Percentiles rank a stretch among this genome's conserved stretches.
These are phyloP conservation scores for Prosopis cineraria DNA, from an alignment of 306 rosid species.

Conservation along the genomic window DNA sequence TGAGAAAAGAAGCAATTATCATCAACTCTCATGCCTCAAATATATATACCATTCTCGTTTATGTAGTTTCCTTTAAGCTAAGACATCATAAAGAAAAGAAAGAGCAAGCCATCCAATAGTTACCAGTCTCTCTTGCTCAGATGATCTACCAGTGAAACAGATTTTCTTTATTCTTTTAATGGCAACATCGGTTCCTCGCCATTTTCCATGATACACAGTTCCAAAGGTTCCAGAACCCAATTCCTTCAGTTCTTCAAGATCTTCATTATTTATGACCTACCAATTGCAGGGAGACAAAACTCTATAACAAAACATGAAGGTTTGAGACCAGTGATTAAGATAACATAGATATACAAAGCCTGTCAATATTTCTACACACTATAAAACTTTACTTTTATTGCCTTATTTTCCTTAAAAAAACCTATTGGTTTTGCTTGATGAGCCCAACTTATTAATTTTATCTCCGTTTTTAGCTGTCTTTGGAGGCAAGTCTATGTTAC, in stretches of 20 bases:
- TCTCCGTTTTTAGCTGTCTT: background rate
- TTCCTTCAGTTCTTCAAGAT: constrained; percentile 84
- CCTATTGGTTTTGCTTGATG: background rate
- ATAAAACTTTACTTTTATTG: background rate
- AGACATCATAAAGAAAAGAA: background rate
- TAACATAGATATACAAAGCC: constrained; percentile 13
- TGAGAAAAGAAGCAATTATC: constrained; percentile 41
- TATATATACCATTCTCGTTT: background rate
- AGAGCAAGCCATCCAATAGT: constrained; percentile 19
- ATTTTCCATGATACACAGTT: constrained; percentile 85
- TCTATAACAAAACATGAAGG: background rate
- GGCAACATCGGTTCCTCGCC: constrained; percentile 90
- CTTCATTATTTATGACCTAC: constrained; percentile 75
- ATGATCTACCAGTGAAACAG: constrained; percentile 73
- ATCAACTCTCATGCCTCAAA: constrained; percentile 20
- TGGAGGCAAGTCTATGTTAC: background rate
- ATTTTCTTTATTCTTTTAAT: constrained; percentile 79
- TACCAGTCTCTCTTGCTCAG: constrained; percentile 80
- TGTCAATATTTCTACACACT: background rate
- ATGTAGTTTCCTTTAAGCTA: background rate
- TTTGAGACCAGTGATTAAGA: constrained; percentile 10
- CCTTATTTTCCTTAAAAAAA: background rate
- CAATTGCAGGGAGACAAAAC: constrained; percentile 15
- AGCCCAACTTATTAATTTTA: background rate
- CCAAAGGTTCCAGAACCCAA: constrained; percentile 89